phyloP scores from a whole-genome alignment of 75 land plant species.

The Pinus taeda region DNA sequence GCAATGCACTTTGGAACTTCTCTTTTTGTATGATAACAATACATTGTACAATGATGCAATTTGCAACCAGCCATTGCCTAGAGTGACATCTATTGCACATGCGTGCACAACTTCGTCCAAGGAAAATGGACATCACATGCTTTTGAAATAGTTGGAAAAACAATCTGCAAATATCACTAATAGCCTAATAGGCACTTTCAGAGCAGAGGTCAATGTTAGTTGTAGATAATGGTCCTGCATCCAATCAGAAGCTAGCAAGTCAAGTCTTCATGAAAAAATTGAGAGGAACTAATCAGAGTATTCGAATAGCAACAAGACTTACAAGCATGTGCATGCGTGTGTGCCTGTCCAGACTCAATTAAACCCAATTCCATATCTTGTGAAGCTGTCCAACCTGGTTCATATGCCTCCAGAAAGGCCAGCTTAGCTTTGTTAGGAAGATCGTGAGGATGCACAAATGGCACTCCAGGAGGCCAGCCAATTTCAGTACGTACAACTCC shows the following conservation, averaged over 20 bases:
- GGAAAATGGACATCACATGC: background rate
- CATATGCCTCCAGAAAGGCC: conserved; percentile 93
- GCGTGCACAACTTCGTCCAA: background rate
- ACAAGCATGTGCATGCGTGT: conserved; percentile 38
- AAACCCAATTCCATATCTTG: conserved; percentile 80
- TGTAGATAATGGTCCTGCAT: conserved; percentile 7
- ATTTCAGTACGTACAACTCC: conserved; percentile 63
- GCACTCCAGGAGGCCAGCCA: conserved; percentile 97
- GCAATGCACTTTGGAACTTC: background rate
- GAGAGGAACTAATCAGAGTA: background rate
- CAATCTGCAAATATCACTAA: background rate
- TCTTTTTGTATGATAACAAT: background rate
- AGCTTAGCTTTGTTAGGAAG: conserved; percentile 93
- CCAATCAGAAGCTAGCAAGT: conserved; percentile 4
- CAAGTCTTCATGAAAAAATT: conserved; percentile 1
- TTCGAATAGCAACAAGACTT: conserved; percentile 22
- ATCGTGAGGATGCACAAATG: conserved; percentile 98
- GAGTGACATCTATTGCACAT: background rate
- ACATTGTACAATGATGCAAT: background rate
- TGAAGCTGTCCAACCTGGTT: conserved; percentile 89
- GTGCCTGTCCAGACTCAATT: conserved; percentile 52
- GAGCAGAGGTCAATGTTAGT: conserved; percentile 1
- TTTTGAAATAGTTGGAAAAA: background rate
- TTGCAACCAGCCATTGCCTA: background rate
- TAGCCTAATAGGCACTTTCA: background rate